Conservation (phyloP, 225 moss, liverwort and hornwort genomes). For the Climacium dendroides region DNA sequence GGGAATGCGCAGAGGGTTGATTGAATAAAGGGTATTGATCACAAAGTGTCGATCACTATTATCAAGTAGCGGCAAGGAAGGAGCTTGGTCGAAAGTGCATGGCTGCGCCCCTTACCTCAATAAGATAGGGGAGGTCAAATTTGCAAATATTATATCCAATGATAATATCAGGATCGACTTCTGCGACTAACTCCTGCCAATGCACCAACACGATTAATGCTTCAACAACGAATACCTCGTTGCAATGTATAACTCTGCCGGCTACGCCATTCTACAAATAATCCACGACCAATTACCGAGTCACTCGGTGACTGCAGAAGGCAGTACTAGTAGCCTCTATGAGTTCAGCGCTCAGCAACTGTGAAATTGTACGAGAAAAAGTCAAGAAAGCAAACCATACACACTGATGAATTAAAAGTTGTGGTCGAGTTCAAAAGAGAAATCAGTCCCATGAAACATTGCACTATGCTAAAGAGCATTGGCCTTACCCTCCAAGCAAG, state of each 20-base stretch:
- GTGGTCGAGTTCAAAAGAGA: neutral
- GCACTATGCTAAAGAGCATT: neutral
- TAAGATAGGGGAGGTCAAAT: constrained; percentile 89
- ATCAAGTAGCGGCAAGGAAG: neutral
- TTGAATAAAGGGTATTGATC: neutral
- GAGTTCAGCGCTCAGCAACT: neutral
- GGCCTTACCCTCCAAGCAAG: constrained; percentile 86
- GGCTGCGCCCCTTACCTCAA: constrained; percentile 36
- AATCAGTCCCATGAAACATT: neutral
- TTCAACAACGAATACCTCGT: neutral
- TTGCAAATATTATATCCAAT: constrained; percentile 99
- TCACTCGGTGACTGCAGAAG: neutral
- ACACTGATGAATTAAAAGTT: neutral
- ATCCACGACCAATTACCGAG: neutral
- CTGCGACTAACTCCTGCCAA: constrained; percentile 67
- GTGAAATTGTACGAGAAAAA: neutral
- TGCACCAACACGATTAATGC: neutral
- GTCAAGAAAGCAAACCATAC: neutral
- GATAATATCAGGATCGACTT: constrained; percentile 90
- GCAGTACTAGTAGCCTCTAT: neutral
- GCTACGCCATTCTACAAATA: neutral
- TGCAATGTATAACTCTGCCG: neutral
- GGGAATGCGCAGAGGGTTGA: neutral
- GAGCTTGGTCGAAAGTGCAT: neutral
- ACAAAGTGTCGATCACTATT: neutral